These are phyloP conservation scores for Elongisporangium anandrum DNA, from an alignment of 352 stramenopile species.

Conservation along the genomic window DNA sequence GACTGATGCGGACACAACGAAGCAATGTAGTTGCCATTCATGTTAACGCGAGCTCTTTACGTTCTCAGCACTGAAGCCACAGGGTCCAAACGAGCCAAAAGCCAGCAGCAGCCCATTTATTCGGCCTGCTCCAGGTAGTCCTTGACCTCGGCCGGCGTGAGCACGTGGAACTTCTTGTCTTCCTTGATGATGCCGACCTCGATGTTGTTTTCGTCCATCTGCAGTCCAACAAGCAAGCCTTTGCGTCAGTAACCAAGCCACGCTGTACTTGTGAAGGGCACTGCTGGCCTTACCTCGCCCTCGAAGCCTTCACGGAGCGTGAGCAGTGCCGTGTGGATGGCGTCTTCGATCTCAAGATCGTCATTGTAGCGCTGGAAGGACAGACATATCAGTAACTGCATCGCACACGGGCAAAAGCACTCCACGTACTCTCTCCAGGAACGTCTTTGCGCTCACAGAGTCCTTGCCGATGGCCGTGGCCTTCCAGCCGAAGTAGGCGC, in stretches of 20 bases:
- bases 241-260: slow-evolving; percentile 4
- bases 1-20: neutral
- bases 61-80: neutral
- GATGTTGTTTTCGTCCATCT: slow-evolving; percentile 99
- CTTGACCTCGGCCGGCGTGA: slow-evolving; percentile 97
- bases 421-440: slow-evolving; percentile 96
- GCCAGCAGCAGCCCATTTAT: slow-evolving; percentile 46
- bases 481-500: slow-evolving; percentile 99
- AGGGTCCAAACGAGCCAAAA: neutral
- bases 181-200: slow-evolving; percentile 97
- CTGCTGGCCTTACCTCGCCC: slow-evolving; percentile 61
- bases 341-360: slow-evolving; percentile 99
- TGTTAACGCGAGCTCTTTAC: neutral
- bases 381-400: slow-evolving; percentile 1
- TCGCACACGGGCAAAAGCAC: neutral
- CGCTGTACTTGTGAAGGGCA: neutral
- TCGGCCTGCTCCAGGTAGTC: slow-evolving; percentile 99
- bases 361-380: slow-evolving; percentile 84
- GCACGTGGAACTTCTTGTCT: slow-evolving; percentile 96
- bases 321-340: slow-evolving; percentile 98
- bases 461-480: slow-evolving; percentile 99
- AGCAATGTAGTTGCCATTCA: neutral
- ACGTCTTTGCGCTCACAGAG: slow-evolving; percentile 98
- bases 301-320: slow-evolving; percentile 99
- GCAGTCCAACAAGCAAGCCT: slow-evolving; percentile 18